phyloP scores from a whole-genome alignment of 2,329 filamentous ascomycete species.

The Fusarium sp. region DNA sequence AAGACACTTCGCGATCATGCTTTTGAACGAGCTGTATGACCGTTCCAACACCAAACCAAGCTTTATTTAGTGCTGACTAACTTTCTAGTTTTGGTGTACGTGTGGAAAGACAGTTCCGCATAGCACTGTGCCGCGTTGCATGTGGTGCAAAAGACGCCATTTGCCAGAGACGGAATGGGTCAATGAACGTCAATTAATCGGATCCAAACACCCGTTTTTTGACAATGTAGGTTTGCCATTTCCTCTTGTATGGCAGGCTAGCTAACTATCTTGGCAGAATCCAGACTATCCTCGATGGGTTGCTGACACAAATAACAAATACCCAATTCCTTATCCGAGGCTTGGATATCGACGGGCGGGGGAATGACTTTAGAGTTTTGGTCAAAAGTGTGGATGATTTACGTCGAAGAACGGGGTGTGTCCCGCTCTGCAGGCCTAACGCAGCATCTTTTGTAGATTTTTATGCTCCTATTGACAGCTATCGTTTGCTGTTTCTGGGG shows the following conservation, averaged over 20 bases:
- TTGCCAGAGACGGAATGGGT: conserved; percentile 26
- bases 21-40: conserved; percentile 6
- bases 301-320: not conserved
- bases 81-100: conserved; percentile 26
- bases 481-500: no score
- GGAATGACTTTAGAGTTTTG: not conserved
- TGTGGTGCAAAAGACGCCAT: conserved; percentile 37
- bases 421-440: no score
- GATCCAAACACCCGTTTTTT: conserved; percentile 26
- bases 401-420: no score
- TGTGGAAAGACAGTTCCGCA: conserved; percentile 18
- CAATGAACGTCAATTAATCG: not conserved
- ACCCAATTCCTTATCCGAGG: conserved; percentile 28
- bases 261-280: no score
- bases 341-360: not conserved
- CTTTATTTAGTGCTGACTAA: fast-evolving
- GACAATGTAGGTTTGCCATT: conserved; percentile 13
- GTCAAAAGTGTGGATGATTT: not conserved
- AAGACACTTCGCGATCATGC: conserved; percentile 17
- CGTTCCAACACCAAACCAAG: fast-evolving
- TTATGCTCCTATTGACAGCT: no score
- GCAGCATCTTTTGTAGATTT: no score
- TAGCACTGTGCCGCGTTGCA: conserved; percentile 9
- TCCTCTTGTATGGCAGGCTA: fast-evolving
- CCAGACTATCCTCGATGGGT: conserved; percentile 21